Base-by-base conservation (phyloP, 345 rosid species). In the Pelargonium nanum region DNA sequence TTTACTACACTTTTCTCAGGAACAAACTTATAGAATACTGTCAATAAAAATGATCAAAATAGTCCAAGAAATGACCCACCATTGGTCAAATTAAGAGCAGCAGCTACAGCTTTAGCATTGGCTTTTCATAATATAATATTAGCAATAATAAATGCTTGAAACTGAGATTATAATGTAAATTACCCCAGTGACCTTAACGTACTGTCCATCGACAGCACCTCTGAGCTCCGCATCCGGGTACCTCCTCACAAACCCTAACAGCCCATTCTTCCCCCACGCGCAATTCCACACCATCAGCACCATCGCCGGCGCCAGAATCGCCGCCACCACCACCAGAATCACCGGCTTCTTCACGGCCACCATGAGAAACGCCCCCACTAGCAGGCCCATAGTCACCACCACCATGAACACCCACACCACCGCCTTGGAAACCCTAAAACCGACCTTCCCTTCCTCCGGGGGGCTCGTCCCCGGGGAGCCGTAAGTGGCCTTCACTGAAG, bases 151-250 rank as follows among this genome's bases (percentile, higher is more conserved):
- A 28, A 28, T 28, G 32, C 32, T 2, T 2, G 32, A 28, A 28
- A 28, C 32, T 28, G 32, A 28, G 32, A 28, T 28, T 3, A 28
- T 28, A 28, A 7, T 3, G 32, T 28, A 28, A 34, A 65, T 73
- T 85, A 89, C 98, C 86, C 98, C 98, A 19, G 96, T 89, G 68
- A 91, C 89, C 78, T 89, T 91, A 56, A 91, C 91, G 60, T 79
- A 78, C 58, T 89, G 96, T 40, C 98, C 98, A 82, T 91, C 96
- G 61, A 78, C 68, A 48, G 98, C 96, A 50, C 90, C 91, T 81
- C 98, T 83, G 64, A 89, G 96, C 77, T 82, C 96, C 45, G 91
- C 81, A 72, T 91, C 93, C 4, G 95, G 91, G 68, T 79, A 82
- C 63, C 78, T 78, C 59, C 63, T 74, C 54, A 91, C 76, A 77